A percentile compares a stretch with the other conserved stretches of the same genome.
These are phyloP conservation scores for Paramecium pentaurelia DNA, from an alignment of 73 alveolate genomes.

Conservation along the genomic window DNA sequence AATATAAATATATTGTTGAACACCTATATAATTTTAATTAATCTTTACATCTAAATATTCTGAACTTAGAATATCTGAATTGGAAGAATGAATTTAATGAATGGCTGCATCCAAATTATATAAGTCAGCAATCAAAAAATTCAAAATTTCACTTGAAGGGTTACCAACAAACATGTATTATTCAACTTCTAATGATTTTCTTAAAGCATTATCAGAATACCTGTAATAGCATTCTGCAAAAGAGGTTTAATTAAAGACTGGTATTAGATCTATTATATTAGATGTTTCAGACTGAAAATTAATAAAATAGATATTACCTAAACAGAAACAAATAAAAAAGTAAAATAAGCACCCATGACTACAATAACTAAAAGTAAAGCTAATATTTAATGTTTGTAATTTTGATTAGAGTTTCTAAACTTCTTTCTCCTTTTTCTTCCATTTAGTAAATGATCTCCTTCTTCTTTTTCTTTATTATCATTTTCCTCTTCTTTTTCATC, in stretches of 20 bases:
- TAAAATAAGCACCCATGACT: neutral
- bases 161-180: neutral
- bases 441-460: neutral
- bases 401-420: neutral
- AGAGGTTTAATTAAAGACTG: neutral
- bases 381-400: neutral
- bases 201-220: neutral
- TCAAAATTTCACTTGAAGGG: neutral
- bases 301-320: neutral
- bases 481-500: constrained; percentile 28
- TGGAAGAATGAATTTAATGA: neutral
- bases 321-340: neutral
- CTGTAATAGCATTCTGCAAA: constrained; percentile 26
- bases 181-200: neutral
- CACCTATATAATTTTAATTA: neutral
- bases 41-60: neutral
- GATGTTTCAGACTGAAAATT: neutral
- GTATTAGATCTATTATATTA: neutral
- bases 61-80: neutral
- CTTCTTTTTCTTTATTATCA: neutral
- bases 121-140: neutral
- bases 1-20: neutral
- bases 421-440: constrained; percentile 41
- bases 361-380: neutral
- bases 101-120: neutral